Evolutionary conservation across 2,329 filamentous ascomycete genomes (phyloP).

Genomic region (Lecanosticta acicola): DNA sequence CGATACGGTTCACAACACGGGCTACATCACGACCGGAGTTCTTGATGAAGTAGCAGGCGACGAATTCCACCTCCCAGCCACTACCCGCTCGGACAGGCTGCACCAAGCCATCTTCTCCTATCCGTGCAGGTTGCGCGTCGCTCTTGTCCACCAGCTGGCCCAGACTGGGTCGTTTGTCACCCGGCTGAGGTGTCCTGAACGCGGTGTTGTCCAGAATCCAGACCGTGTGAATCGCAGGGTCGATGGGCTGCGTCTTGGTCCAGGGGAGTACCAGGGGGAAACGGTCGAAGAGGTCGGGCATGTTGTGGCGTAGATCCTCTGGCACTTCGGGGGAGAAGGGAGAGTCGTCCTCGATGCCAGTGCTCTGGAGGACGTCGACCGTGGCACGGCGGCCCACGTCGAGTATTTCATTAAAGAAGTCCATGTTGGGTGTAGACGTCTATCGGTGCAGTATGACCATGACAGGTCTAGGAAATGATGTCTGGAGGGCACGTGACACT

Average conservation of each 20-base stretch:
- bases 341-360: slow-evolving; percentile 25
- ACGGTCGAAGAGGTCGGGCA: slow-evolving; percentile 33
- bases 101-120: slow-evolving; percentile 29
- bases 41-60: slow-evolving; percentile 73
- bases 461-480: not conserved
- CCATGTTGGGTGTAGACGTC: slow-evolving; percentile 15
- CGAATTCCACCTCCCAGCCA: slow-evolving; percentile 74
- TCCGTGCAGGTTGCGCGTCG: slow-evolving; percentile 17
- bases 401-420: slow-evolving; percentile 24
- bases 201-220: slow-evolving; percentile 92
- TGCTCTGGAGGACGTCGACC: slow-evolving; percentile 24
- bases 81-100: slow-evolving; percentile 25
- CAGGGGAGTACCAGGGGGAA: slow-evolving; percentile 51
- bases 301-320: slow-evolving; percentile 26
- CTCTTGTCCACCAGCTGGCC: slow-evolving; percentile 15
- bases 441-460: not conserved
- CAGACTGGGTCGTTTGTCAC: slow-evolving; percentile 20
- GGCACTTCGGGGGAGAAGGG: slow-evolving; percentile 31
- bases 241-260: slow-evolving; percentile 39
- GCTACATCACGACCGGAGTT: slow-evolving; percentile 62
- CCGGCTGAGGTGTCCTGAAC: slow-evolving; percentile 48
- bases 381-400: slow-evolving; percentile 26
- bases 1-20: slow-evolving; percentile 64
- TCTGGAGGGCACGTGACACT: not conserved
- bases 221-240: slow-evolving; percentile 62